Conservation (phyloP, 2,329 filamentous ascomycete genomes). For the Talaromyces sp. region DNA sequence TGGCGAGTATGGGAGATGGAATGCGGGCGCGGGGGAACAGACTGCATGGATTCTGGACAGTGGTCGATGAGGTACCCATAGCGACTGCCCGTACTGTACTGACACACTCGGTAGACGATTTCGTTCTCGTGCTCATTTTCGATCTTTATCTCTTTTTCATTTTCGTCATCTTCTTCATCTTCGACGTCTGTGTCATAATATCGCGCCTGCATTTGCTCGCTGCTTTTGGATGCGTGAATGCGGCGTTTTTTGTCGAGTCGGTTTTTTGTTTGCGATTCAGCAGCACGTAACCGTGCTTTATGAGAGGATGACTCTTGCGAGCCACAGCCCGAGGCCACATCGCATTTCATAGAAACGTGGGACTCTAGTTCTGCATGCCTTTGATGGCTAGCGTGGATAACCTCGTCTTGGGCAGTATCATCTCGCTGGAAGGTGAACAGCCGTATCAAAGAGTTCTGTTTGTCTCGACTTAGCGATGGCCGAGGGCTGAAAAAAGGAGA, state of each 20-base stretch:
- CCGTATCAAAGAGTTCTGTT: not conserved
- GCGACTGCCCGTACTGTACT: slow-evolving; percentile 4
- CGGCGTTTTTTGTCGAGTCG: not conserved
- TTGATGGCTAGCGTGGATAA: not conserved
- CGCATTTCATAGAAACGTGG: not conserved
- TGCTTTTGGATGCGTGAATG: not conserved
- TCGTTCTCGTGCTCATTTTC: not conserved
- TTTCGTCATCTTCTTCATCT: not conserved
- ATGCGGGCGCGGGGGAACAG: not conserved
- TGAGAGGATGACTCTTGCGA: not conserved
- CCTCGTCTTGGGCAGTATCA: not conserved
- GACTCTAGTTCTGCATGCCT: not conserved
- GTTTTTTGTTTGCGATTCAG: not conserved
- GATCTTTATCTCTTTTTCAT: not conserved
- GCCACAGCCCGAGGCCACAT: not conserved
- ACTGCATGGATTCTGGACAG: not conserved
- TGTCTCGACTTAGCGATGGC: not conserved
- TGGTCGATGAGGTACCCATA: slow-evolving; percentile 9
- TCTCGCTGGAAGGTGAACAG: not conserved
- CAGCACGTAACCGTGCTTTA: not conserved
- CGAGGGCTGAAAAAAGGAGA: not conserved
- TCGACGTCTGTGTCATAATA: not conserved
- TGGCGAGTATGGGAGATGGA: not conserved
- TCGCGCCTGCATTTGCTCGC: not conserved
- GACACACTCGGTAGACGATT: slow-evolving; percentile 9